A percentile compares a stretch with the other conserved stretches of the same genome.
Conservation (phyloP, 2,329 filamentous ascomycete species). For the Sclerotinia borealis region DNA sequence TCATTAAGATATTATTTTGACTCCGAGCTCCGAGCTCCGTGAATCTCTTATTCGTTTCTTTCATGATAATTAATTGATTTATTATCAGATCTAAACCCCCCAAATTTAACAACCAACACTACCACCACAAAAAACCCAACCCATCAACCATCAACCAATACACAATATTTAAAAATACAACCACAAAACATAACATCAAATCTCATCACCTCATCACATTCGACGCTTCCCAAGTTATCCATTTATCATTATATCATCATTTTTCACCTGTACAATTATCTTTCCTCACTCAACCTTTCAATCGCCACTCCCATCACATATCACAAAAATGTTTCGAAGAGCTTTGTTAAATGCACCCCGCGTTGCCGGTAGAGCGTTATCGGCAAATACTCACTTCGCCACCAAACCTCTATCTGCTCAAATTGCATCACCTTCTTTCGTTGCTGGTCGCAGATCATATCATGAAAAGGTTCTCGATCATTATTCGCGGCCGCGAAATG, state of each 20-base stretch:
- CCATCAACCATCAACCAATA: neutral
- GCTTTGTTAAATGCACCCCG: conserved; percentile 27
- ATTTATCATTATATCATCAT: neutral
- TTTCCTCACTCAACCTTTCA: neutral
- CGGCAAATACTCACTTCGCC: conserved; percentile 24
- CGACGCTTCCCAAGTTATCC: neutral
- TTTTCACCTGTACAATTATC: neutral
- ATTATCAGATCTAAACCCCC: conserved; percentile 8
- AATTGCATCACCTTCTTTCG: conserved; percentile 23
- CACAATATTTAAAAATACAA: neutral
- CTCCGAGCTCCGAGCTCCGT: neutral
- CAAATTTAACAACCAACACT: neutral
- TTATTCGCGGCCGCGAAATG: conserved; percentile 74
- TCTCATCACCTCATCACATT: conserved; percentile 1
- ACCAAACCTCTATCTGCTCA: conserved; percentile 21
- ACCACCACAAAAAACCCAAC: neutral
- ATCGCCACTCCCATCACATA: neutral
- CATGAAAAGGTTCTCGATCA: conserved; percentile 61
- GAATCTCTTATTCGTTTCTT: neutral
- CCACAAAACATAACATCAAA: neutral
- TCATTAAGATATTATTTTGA: neutral
- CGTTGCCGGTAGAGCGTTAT: conserved; percentile 27
- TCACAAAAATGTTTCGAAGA: conserved; percentile 29
- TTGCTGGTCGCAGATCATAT: conserved; percentile 29
- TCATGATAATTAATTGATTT: neutral